Conservation (phyloP, 2,329 filamentous ascomycete genomes). For the Alternaria alternata region DNA sequence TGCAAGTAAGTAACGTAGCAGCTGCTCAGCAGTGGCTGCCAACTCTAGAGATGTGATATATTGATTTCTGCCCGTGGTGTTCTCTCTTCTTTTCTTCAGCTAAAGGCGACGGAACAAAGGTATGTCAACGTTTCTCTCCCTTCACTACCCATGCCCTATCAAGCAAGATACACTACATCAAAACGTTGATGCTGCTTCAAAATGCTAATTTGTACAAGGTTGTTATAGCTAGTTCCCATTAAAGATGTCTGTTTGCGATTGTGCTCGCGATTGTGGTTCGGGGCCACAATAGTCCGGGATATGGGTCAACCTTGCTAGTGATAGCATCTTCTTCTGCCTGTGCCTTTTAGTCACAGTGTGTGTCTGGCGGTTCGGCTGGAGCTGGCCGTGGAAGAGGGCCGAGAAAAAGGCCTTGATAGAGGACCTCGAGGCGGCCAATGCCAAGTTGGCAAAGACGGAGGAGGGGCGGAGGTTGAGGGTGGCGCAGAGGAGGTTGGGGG, state of each 20-base stretch:
- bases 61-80: not conserved
- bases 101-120: not conserved
- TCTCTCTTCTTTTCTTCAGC: constrained; percentile 1
- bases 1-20: not conserved
- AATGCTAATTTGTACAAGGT: not conserved
- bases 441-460: no score
- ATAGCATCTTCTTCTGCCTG: not conserved
- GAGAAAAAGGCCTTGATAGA: not conserved
- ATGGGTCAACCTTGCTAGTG: not conserved
- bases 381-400: not conserved
- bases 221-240: not conserved
- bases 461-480: no score
- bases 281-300: no score
- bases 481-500: no score
- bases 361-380: fast-evolving
- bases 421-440: not conserved
- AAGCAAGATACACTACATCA: not conserved
- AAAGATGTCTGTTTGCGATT: not conserved
- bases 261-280: no score
- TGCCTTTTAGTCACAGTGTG: no score
- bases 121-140: not conserved
- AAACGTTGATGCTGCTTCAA: not conserved
- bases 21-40: not conserved
- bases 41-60: not conserved
- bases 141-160: not conserved